Evolutionary conservation across 805 yeast genomes (phyloP), one percentile per base, ranked within the genome.

Genomic region (Ogataea populi-albae): DNA sequence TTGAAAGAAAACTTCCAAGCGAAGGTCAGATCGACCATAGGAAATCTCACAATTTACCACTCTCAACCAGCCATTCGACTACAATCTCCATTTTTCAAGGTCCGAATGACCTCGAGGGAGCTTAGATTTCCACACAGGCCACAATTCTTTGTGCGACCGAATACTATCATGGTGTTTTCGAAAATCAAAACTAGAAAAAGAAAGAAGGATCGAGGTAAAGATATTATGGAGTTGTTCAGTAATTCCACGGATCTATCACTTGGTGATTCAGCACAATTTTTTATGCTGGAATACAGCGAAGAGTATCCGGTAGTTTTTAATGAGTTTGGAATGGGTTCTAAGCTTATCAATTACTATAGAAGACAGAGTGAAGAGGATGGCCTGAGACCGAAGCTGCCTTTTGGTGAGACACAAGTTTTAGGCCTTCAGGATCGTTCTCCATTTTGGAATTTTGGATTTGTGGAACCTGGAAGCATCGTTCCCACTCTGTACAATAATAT

Each of bases 371-470:
- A 81, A 11, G 88, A 85, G 33, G 98, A 93, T 57, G 74, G 77
- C 4, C 70, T 84, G 4, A 75, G 98, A 41, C 98, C 98, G 0
- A 91, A 89, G 52, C 68, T 88, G 18, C 75, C 86, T 1, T 71
- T 88, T 26, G 98, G 98, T 29, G 98, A 93, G 57, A 93, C 98
- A 0, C 93, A 86, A 62, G 96, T 93, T 3, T 67, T 93, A 23
- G 97, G 96, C n/a, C 86, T 86, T 1, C 96, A 89, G 56, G 98
- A 93, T 62, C 74, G 94, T 50, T 86, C 96, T 6, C 97, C 98
- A 9, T 93, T 93, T 57, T 93, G 98, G 98, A 93, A 89, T 59
- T 93, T 88, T 65, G 98, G 98, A 1, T 86, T 84, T 64, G 98
- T 93, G 6, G 96, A 87, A 30, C 86, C 88, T 3, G 98, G 98